Percentiles rank a stretch among this genome's conserved stretches.
Evolutionary conservation across 1,284 basidiomycete genomes (phyloP).

Genomic region (Ceratobasidium sp.): DNA sequence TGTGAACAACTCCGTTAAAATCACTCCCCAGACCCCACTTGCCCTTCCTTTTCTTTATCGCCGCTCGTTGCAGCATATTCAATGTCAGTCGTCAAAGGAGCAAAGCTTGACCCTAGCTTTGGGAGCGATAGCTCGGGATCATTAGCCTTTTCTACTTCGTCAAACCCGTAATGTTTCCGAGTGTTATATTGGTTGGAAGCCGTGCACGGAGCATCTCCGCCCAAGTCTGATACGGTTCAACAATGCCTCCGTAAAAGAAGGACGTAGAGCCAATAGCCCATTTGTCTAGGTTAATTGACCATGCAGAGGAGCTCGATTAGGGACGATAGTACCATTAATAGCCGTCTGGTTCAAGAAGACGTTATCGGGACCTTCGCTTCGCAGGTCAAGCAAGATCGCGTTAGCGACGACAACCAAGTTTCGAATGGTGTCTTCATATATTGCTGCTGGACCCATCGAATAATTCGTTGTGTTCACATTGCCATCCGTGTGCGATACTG

Average conservation of each 20-base stretch:
- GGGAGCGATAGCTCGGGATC: no score
- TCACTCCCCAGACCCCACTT: neutral
- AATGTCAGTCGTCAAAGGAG: no score
- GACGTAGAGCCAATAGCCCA: neutral
- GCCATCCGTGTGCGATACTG: neutral
- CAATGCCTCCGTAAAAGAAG: neutral
- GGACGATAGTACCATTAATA: neutral
- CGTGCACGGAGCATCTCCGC: slow-evolving; percentile 4
- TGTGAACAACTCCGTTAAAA: no score
- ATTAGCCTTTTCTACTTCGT: no score
- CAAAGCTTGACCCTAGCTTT: no score
- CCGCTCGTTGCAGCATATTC: no score
- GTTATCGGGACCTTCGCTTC: neutral
- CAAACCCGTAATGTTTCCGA: slow-evolving; percentile 10
- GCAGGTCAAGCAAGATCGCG: slow-evolving; percentile 22
- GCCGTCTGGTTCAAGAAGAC: neutral
- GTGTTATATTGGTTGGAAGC: neutral
- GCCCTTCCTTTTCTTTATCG: neutral
- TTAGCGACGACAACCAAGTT: slow-evolving; percentile 18
- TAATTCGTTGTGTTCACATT: neutral
- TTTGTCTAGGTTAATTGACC: neutral
- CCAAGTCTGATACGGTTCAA: neutral
- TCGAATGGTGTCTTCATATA: slow-evolving; percentile 1
- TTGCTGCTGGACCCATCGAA: neutral
- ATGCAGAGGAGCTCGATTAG: neutral